These are phyloP conservation scores for Teunomyces pallodes DNA, from an alignment of 805 yeast genomes.

Conservation along the genomic window DNA sequence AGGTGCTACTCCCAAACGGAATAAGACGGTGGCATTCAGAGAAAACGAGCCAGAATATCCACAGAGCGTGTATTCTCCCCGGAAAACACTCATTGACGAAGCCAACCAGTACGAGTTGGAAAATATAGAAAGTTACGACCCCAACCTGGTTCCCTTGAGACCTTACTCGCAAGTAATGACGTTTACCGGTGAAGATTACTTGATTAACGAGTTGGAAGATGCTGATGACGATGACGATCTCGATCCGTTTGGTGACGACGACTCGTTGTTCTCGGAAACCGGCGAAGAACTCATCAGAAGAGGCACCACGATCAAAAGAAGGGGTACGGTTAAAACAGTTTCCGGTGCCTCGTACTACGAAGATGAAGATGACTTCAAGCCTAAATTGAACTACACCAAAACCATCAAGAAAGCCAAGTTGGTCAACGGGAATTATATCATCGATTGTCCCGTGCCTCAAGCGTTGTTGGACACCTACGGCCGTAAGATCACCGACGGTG, in stretches of 20 bases:
- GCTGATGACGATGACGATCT: slow-evolving; percentile 32
- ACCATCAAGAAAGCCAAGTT: slow-evolving; percentile 49
- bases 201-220: slow-evolving; percentile 39
- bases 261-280: slow-evolving; percentile 40
- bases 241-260: slow-evolving; percentile 46
- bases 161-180: slow-evolving; percentile 21
- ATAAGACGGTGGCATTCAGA: slow-evolving; percentile 29
- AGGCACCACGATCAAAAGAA: slow-evolving; percentile 28
- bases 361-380: slow-evolving; percentile 39
- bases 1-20: slow-evolving; percentile 4
- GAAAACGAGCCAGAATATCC: slow-evolving; percentile 33
- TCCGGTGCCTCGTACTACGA: slow-evolving; percentile 9
- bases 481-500: slow-evolving; percentile 31
- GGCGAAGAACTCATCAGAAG: slow-evolving; percentile 37
- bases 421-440: slow-evolving; percentile 49
- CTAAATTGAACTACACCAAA: slow-evolving; percentile 39
- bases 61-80: slow-evolving; percentile 25
- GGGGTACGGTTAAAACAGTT: slow-evolving; percentile 6
- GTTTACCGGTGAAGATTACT: slow-evolving; percentile 37
- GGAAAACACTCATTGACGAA: slow-evolving; percentile 15
- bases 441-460: slow-evolving; percentile 43
- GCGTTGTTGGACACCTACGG: slow-evolving; percentile 37
- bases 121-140: slow-evolving; percentile 11
- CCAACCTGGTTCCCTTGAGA: slow-evolving; percentile 14
- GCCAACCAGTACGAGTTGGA: slow-evolving; percentile 20